A percentile compares a stretch with the other conserved stretches of the same genome.
Conservation (phyloP, 73 alveolate genomes). For the Symbiodinium natans region DNA sequence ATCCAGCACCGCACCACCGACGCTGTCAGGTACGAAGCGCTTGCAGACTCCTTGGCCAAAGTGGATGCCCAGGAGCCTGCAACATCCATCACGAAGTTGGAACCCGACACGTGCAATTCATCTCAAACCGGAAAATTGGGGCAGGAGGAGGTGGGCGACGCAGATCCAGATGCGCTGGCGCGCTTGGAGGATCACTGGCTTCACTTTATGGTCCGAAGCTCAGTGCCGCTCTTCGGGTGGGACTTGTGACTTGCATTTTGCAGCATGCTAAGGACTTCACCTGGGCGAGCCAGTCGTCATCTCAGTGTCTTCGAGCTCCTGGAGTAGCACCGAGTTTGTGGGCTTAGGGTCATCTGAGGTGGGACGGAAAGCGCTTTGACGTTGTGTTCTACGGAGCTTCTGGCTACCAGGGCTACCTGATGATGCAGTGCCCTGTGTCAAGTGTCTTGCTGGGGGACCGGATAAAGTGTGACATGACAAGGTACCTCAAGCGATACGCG, state of each 20-base stretch:
- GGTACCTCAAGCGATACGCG: neutral
- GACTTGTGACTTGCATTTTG: neutral
- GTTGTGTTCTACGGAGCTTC: conserved; percentile 84
- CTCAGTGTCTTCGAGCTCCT: neutral
- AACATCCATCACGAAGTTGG: neutral
- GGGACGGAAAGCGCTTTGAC: conserved; percentile 86
- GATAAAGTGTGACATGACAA: neutral
- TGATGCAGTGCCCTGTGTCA: conserved; percentile 71
- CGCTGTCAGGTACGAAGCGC: conserved; percentile 38
- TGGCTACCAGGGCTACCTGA: conserved; percentile 89
- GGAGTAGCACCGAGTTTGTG: neutral
- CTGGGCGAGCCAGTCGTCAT: conserved; percentile 81
- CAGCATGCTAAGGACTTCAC: conserved; percentile 33
- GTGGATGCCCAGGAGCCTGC: conserved; percentile 37
- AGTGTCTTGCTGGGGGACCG: neutral
- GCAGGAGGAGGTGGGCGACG: conserved; percentile 9
- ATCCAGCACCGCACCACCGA: neutral
- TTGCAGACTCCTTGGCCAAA: conserved; percentile 84
- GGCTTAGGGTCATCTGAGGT: neutral
- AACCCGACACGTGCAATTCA: neutral
- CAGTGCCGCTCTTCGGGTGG: neutral
- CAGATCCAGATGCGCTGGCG: conserved; percentile 50
- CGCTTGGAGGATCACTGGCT: conserved; percentile 60
- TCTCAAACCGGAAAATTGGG: too few relatives aligned
- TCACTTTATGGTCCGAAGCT: conserved; percentile 14